Percentiles rank a stretch among this genome's conserved stretches.
These are phyloP conservation scores for Thecamonas trahens DNA, from an alignment of 78 protist species.

Conservation along the genomic window DNA sequence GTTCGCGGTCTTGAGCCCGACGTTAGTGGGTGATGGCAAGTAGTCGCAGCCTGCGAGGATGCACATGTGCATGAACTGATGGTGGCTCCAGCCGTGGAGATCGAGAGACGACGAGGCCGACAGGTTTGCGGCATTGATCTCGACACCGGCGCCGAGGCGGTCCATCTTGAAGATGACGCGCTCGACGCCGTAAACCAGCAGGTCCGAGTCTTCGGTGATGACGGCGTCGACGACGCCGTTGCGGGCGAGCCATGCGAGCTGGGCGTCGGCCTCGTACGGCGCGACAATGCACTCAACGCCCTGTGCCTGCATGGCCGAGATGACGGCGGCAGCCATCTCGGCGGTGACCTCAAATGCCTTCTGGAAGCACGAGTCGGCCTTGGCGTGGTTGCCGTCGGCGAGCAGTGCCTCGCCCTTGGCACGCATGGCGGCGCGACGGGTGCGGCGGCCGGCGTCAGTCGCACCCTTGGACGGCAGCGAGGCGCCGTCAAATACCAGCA, in stretches of 20 bases:
- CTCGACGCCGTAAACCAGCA: conserved; percentile 75
- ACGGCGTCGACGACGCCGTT: conserved; percentile 59
- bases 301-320: too few relatives aligned
- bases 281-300: conserved; percentile 88
- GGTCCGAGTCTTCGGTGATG: conserved; percentile 94
- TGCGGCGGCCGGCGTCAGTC: conserved; percentile 53
- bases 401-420: conserved; percentile 22
- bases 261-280: conserved; percentile 99
- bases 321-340: conserved; percentile 55
- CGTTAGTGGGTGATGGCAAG: conserved; percentile 61
- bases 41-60: conserved; percentile 96
- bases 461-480: conserved; percentile 64
- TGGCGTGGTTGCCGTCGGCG: conserved; percentile 24
- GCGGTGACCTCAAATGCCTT: conserved; percentile 74
- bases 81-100: neutral
- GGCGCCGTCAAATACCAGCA: conserved; percentile 85
- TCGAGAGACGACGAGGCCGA: neutral
- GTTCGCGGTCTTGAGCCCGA: conserved; percentile 87
- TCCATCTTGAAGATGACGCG: conserved; percentile 61
- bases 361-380: conserved; percentile 37
- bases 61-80: conserved; percentile 58
- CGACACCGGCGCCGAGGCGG: neutral
- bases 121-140: neutral
- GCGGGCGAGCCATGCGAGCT: conserved; percentile 81
- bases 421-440: too few relatives aligned